These are phyloP conservation scores for Chlorella sp. DNA, from an alignment of 139 green algal species.

Conservation along the genomic window DNA sequence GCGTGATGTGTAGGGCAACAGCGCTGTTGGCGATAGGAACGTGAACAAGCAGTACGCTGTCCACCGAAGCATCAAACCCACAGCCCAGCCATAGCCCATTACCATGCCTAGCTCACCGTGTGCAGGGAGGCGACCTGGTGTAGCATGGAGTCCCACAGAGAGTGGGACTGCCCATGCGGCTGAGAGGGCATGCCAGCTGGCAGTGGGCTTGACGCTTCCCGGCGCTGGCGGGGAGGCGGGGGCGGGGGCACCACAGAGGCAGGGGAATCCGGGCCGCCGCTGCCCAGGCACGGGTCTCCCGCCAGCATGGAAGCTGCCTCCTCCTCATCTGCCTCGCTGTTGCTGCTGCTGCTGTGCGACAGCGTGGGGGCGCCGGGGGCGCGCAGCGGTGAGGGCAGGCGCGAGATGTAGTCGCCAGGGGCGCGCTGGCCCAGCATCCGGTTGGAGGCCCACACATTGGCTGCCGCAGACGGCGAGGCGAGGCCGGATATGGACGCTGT, in stretches of 20 bases:
- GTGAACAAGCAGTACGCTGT: background rate
- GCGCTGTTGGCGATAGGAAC: too few species aligned
- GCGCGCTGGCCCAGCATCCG: background rate
- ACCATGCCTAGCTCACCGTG: background rate
- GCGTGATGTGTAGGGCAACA: too few species aligned
- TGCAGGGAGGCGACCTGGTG: background rate
- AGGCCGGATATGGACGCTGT: too few species aligned
- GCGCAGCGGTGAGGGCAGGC: background rate
- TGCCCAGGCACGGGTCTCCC: background rate
- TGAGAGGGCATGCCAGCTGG: too few species aligned
- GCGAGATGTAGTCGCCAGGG: background rate
- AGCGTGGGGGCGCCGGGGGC: background rate
- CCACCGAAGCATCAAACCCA: background rate
- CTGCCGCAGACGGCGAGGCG: background rate
- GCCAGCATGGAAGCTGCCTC: background rate
- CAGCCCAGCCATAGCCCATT: background rate
- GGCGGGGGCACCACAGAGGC: constrained; percentile 7
- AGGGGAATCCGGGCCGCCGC: background rate
- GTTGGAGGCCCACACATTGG: constrained; percentile 9
- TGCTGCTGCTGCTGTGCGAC: background rate
- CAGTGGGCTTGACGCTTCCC: too few species aligned
- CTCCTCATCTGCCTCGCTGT: background rate
- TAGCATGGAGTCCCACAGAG: background rate
- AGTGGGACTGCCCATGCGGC: background rate
- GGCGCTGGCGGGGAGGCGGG: background rate